Evolutionary conservation across 139 green algal genomes (phyloP).

Genomic region (Yamagishiella unicocca): DNA sequence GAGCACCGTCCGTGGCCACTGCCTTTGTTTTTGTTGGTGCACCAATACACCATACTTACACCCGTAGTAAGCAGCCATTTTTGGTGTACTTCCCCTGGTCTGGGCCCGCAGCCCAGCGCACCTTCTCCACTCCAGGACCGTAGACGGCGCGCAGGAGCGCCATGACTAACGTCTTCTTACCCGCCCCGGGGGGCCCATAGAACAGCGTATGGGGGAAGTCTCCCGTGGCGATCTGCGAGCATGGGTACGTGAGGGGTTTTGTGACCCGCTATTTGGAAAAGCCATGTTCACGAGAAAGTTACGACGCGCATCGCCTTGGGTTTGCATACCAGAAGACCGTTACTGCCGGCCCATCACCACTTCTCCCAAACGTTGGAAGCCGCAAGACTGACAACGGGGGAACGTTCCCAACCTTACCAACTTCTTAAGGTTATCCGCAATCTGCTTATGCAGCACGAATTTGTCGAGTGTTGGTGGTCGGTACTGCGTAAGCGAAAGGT

Average conservation of each 20-base stretch:
- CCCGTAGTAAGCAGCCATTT: too few species aligned
- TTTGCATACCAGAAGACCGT: too few species aligned
- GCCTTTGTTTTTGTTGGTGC: too few species aligned
- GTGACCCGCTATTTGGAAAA: too few species aligned
- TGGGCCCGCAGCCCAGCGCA: conserved; percentile 29
- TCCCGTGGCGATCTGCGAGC: conserved; percentile 79
- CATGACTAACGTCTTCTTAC: conserved; percentile 97
- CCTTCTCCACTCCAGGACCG: conserved; percentile 93
- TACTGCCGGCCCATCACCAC: too few species aligned
- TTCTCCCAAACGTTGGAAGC: too few species aligned
- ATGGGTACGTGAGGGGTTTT: not conserved
- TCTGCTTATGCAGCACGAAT: conserved; percentile 82
- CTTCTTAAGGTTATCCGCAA: conserved; percentile 86
- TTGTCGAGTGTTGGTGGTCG: conserved; percentile 88
- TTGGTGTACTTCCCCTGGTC: too few species aligned
- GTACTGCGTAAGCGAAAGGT: conserved; percentile 74
- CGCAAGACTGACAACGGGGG: not conserved
- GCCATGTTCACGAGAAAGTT: too few species aligned
- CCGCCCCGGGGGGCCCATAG: conserved; percentile 94
- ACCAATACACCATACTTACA: too few species aligned
- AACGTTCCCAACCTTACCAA: conserved; percentile 75
- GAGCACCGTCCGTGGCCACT: too few species aligned
- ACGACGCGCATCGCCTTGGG: too few species aligned
- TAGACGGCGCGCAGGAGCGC: conserved; percentile 94
- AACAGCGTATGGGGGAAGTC: conserved; percentile 98